phyloP scores from a whole-genome alignment of 768 basidiomycete genomes.

The Lactarius akahatsu region DNA sequence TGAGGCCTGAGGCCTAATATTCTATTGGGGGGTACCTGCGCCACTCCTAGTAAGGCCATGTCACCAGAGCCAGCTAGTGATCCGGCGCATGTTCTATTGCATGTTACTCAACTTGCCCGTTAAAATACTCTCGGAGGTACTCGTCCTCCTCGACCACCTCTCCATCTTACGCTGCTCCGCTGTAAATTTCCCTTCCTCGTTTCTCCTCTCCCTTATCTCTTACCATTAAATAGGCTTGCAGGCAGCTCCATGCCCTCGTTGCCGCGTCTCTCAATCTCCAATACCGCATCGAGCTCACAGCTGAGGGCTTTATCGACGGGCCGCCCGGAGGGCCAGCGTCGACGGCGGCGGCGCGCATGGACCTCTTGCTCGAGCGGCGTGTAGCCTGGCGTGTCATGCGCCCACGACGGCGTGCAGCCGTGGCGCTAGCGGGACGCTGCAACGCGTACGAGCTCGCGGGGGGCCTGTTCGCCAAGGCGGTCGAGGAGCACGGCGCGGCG shows the following conservation, averaged over 20 bases:
- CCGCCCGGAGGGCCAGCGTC: constrained; percentile 16
- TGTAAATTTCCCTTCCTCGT: background rate
- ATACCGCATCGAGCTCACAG: constrained; percentile 37
- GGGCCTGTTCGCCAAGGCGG: constrained; percentile 47
- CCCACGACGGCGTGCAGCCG: constrained; percentile 32
- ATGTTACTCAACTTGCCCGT: constrained; percentile 22
- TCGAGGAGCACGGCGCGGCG: constrained; percentile 25
- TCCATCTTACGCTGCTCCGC: constrained; percentile 12
- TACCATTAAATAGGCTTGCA: constrained; percentile 31
- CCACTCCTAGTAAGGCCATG: too few relatives aligned
- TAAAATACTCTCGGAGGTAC: constrained; percentile 19
- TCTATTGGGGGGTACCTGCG: too few relatives aligned
- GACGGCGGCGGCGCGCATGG: constrained; percentile 36
- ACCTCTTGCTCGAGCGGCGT: constrained; percentile 38
- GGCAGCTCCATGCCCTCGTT: constrained; percentile 28
- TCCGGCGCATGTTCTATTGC: too few relatives aligned
- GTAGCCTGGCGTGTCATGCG: constrained; percentile 38
- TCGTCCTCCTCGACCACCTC: constrained; percentile 5
- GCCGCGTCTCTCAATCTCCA: constrained; percentile 32
- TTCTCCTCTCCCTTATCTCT: too few relatives aligned
- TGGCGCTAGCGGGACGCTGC: constrained; percentile 40
- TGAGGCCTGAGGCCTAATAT: too few relatives aligned
- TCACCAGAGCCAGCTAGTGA: too few relatives aligned
- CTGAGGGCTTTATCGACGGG: constrained; percentile 35
- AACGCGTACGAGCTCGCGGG: constrained; percentile 61